phyloP scores from a whole-genome alignment of 768 basidiomycete species.

The Melanogaster broomeanus region DNA sequence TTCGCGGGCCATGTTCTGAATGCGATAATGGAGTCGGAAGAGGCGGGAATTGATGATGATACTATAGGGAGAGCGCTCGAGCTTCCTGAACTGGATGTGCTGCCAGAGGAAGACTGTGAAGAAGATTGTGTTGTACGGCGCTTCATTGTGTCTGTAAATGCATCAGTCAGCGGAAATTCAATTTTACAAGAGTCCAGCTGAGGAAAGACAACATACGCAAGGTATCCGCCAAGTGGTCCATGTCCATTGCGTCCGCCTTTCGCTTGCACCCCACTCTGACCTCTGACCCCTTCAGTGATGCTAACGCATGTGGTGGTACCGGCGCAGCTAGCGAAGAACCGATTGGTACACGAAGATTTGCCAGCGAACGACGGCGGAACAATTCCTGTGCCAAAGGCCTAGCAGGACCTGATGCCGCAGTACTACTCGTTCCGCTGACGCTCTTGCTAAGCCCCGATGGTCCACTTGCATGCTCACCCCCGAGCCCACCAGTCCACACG shows the following conservation, averaged over 20 bases:
- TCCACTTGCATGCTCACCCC: constrained; percentile 22
- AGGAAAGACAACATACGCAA: constrained; percentile 32
- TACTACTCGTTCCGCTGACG: constrained; percentile 13
- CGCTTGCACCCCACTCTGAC: constrained; percentile 33
- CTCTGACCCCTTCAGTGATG: constrained; percentile 7
- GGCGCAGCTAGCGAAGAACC: constrained; percentile 24
- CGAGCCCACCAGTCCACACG: constrained; percentile 19
- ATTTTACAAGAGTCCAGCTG: background rate
- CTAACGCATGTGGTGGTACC: constrained; percentile 7
- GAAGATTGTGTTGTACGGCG: constrained; percentile 36
- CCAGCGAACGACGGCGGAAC: constrained; percentile 26
- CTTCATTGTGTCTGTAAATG: constrained; percentile 34
- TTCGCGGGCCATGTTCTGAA: constrained; percentile 31
- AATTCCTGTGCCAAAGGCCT: constrained; percentile 21
- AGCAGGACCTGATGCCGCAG: background rate
- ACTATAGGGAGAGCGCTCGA: background rate
- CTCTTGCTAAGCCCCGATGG: constrained; percentile 34
- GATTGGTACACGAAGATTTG: constrained; percentile 26
- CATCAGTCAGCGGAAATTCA: constrained; percentile 1
- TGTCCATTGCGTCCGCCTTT: constrained; percentile 21
- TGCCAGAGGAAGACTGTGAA: constrained; percentile 30
- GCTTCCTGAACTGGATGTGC: constrained; percentile 7
- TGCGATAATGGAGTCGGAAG: constrained; percentile 20
- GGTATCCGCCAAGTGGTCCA: constrained; percentile 28
- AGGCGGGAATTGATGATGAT: constrained; percentile 27